Evolutionary conservation across 306 rosid genomes (phyloP).

Genomic region (Pachyrhizus erosus): DNA sequence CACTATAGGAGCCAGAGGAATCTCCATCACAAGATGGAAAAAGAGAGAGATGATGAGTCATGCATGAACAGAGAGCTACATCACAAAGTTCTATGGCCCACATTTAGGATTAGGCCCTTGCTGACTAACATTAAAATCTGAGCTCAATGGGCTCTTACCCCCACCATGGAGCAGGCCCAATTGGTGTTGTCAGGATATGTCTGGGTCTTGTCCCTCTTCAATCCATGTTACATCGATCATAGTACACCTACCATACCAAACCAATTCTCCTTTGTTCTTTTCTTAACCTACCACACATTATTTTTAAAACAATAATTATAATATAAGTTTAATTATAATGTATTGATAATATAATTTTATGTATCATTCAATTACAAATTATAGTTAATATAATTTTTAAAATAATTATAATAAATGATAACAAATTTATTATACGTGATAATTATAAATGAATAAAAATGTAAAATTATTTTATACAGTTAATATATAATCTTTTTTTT

Average conservation of each 20-base stretch:
- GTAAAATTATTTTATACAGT: too few relatives aligned
- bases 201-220: conserved; percentile 11
- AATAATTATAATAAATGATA: too few relatives aligned
- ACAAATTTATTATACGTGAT: too few relatives aligned
- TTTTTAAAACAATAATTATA: not conserved
- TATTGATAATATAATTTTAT: too few relatives aligned
- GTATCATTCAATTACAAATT: too few relatives aligned
- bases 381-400: too few relatives aligned
- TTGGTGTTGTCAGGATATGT: conserved; percentile 37
- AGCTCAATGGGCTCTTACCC: conserved; percentile 33
- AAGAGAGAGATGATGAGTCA: not conserved
- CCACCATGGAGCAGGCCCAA: conserved; percentile 40
- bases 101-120: conserved; percentile 13
- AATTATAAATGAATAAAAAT: too few relatives aligned
- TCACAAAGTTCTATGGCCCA: not conserved
- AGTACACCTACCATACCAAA: conserved; percentile 9
- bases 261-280: not conserved
- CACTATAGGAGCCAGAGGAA: conserved; percentile 12
- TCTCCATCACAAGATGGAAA: conserved; percentile 19
- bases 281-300: not conserved
- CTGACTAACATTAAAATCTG: not conserved
- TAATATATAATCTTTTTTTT: too few relatives aligned
- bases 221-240: not conserved
- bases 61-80: not conserved
- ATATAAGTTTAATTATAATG: too few relatives aligned